Percentiles rank a stretch among this genome's conserved stretches.
Conservation (phyloP, 164 flowering plant species). For the Vitis labrusca region DNA sequence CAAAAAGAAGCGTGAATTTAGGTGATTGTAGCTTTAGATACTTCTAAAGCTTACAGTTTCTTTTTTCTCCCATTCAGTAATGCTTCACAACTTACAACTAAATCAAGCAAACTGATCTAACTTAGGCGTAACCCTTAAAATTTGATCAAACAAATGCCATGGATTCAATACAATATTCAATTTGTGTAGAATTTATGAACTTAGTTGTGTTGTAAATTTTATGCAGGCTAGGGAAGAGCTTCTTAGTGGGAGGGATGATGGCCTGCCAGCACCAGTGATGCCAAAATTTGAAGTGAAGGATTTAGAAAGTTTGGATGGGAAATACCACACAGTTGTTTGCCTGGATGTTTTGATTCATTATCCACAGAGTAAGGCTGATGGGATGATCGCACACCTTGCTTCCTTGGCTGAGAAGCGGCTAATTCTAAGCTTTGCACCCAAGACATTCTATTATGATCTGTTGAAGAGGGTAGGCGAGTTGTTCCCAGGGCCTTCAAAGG, state of each 20-base stretch:
- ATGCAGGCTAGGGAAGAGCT: conserved; percentile 58
- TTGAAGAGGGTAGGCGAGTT: conserved; percentile 93
- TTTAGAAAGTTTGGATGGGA: conserved; percentile 82
- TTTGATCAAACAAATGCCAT: neutral
- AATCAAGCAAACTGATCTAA: no score
- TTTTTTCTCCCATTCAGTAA: no score
- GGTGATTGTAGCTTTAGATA: no score
- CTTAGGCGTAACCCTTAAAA: neutral
- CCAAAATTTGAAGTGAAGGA: conserved; percentile 88
- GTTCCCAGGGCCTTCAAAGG: conserved; percentile 98
- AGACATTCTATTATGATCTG: conserved; percentile 77
- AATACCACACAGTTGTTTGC: conserved; percentile 84
- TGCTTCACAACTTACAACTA: no score
- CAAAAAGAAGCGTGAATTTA: no score
- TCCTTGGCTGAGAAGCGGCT: conserved; percentile 80
- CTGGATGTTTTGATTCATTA: conserved; percentile 95
- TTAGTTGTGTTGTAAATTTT: neutral
- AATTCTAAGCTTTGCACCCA: conserved; percentile 92
- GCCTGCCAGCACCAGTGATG: conserved; percentile 29
- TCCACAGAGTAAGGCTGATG: conserved; percentile 94
- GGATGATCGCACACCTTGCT: conserved; percentile 89
- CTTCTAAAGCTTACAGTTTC: no score
- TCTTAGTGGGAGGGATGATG: conserved; percentile 4
- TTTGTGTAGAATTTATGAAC: neutral
- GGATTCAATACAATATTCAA: neutral